Percentiles rank a stretch among this genome's conserved stretches.
These are phyloP conservation scores for Talaromyces sp. DNA, from an alignment of 2,329 filamentous ascomycete genomes.

Conservation along the genomic window DNA sequence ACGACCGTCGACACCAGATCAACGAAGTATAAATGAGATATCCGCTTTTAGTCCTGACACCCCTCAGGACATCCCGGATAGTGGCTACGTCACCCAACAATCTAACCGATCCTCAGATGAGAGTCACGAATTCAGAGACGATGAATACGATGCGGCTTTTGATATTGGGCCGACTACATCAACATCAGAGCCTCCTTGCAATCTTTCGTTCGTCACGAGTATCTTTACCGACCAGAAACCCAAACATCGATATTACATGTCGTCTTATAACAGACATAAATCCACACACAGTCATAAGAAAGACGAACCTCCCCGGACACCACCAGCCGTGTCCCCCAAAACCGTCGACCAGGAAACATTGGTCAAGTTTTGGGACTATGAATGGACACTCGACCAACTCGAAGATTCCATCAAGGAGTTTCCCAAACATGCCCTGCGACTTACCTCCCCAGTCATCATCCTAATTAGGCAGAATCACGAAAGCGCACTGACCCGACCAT, in stretches of 20 bases:
- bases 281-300: not conserved
- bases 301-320: slow-evolving; percentile 13
- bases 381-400: slow-evolving; percentile 40
- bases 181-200: slow-evolving; percentile 5
- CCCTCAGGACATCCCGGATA: slow-evolving; percentile 35
- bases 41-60: slow-evolving; percentile 41
- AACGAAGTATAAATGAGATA: slow-evolving; percentile 31
- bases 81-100: slow-evolving; percentile 32
- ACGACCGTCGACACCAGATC: slow-evolving; percentile 35
- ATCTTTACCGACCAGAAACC: slow-evolving; percentile 14
- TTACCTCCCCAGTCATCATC: slow-evolving; percentile 40
- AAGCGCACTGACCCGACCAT: slow-evolving; percentile 32
- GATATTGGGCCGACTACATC: not conserved
- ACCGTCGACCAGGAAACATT: slow-evolving; percentile 29
- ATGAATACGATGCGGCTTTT: slow-evolving; percentile 25
- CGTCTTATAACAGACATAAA: slow-evolving; percentile 13
- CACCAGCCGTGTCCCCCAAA: slow-evolving; percentile 22
- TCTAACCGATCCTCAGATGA: slow-evolving; percentile 28
- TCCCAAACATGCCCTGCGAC: slow-evolving; percentile 33
- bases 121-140: slow-evolving; percentile 25
- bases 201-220: slow-evolving; percentile 11
- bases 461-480: slow-evolving; percentile 38
- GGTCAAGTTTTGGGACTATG: slow-evolving; percentile 36
- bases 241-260: slow-evolving; percentile 16
- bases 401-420: slow-evolving; percentile 37